phyloP scores from a whole-genome alignment of 371 early-diverging fungal species.

The Smittium culicis region DNA sequence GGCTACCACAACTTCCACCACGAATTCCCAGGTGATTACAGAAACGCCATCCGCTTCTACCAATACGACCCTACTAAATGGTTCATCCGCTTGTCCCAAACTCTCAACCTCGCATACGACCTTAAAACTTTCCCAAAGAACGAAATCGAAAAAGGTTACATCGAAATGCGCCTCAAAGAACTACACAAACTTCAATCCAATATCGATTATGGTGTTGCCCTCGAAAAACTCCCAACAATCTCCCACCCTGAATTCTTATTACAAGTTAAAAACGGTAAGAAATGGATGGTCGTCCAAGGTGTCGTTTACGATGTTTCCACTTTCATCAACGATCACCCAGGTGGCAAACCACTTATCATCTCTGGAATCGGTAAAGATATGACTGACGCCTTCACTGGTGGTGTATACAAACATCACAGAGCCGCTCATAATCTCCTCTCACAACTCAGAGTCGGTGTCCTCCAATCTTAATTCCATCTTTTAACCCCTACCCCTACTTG shows the following conservation, averaged over 20 bases:
- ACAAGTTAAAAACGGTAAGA: slow-evolving; percentile 43
- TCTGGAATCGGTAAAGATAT: slow-evolving; percentile 69
- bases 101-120: slow-evolving; percentile 68
- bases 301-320: slow-evolving; percentile 76
- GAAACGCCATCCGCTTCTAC: slow-evolving; percentile 75
- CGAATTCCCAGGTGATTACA: slow-evolving; percentile 91
- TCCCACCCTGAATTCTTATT: slow-evolving; percentile 62
- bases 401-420: slow-evolving; percentile 69
- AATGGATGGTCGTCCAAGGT: slow-evolving; percentile 77
- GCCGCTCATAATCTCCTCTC: slow-evolving; percentile 55
- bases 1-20: slow-evolving; percentile 88
- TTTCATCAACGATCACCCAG: slow-evolving; percentile 85
- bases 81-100: slow-evolving; percentile 53
- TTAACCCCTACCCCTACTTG: too few species aligned
- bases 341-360: slow-evolving; percentile 64
- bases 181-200: slow-evolving; percentile 41
- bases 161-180: slow-evolving; percentile 72
- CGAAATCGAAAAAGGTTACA: slow-evolving; percentile 70
- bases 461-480: too few species aligned
- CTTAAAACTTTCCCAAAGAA: slow-evolving; percentile 79
- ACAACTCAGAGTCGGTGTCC: slow-evolving; percentile 5
- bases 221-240: slow-evolving; percentile 54
- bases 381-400: slow-evolving; percentile 75
- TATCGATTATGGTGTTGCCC: slow-evolving; percentile 58
- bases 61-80: slow-evolving; percentile 96